These are phyloP conservation scores for Vitis hybrid DNA, from an alignment of 177 flowering plant species.

Conservation along the genomic window DNA sequence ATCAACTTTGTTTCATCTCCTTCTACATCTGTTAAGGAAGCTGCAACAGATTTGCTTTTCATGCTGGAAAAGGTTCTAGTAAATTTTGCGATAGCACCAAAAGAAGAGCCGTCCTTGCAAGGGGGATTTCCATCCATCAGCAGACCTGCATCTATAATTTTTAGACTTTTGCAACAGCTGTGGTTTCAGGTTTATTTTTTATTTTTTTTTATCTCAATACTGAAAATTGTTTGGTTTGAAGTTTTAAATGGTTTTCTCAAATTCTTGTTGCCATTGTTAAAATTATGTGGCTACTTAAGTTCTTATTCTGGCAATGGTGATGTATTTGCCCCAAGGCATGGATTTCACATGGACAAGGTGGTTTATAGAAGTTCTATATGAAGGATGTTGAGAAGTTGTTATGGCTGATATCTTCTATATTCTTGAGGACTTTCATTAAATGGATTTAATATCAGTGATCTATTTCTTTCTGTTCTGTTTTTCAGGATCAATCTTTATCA, in stretches of 20 bases:
- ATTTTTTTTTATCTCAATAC: not conserved
- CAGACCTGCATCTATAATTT: conserved; percentile 45
- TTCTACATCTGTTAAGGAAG: conserved; percentile 64
- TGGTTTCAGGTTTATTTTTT: conserved; percentile 69
- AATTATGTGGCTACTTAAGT: not conserved
- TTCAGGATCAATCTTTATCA: conserved; percentile 50
- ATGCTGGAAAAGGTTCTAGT: conserved; percentile 45
- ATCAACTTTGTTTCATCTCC: conserved; percentile 79
- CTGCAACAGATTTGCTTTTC: conserved; percentile 62
- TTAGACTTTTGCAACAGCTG: conserved; percentile 54
- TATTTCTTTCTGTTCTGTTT: conserved; percentile 14
- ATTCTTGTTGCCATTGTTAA: not conserved
- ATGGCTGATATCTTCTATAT: too few species aligned
- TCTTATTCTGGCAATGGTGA: not conserved
- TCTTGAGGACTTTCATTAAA: too few species aligned
- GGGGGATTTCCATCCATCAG: conserved; percentile 33
- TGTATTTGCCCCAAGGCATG: not conserved
- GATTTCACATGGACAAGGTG: not conserved
- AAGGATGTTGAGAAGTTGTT: too few species aligned
- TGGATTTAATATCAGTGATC: too few species aligned
- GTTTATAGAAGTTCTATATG: not conserved
- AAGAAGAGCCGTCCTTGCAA: conserved; percentile 14
- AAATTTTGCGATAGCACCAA: conserved; percentile 26
- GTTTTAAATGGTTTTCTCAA: conserved; percentile 2
- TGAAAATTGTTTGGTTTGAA: not conserved